Conservation (phyloP, 2,329 filamentous ascomycete genomes). For the Mycosphaerella sp. region DNA sequence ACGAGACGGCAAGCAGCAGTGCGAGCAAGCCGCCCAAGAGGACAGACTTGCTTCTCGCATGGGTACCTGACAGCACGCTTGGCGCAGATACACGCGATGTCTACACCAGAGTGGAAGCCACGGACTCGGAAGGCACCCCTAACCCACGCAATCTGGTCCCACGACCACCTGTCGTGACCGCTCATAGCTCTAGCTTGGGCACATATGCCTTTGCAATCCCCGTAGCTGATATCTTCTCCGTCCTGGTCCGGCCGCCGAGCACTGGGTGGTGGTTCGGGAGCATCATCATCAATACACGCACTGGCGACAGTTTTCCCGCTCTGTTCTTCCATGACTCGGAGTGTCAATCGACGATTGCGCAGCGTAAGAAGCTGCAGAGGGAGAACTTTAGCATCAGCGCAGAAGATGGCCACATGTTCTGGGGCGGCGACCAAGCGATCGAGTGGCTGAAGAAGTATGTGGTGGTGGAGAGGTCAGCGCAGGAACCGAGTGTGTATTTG, state of each 20-base stretch:
- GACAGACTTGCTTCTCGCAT: constrained; percentile 78
- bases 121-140: constrained; percentile 71
- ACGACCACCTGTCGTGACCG: constrained; percentile 77
- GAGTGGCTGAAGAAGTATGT: constrained; percentile 85
- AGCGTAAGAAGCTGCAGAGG: constrained; percentile 77
- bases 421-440: constrained; percentile 94
- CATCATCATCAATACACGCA: constrained; percentile 82
- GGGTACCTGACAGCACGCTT: constrained; percentile 84
- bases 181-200: constrained; percentile 63
- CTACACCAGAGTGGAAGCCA: constrained; percentile 92
- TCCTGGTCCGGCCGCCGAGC: constrained; percentile 84
- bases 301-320: constrained; percentile 88
- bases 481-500: constrained; percentile 85
- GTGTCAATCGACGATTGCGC: constrained; percentile 89
- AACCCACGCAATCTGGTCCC: constrained; percentile 87
- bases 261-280: constrained; percentile 99
- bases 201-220: constrained; percentile 89
- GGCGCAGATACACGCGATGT: constrained; percentile 66
- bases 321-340: constrained; percentile 97
- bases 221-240: constrained; percentile 80
- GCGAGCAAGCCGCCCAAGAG: constrained; percentile 40
- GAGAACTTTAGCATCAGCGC: constrained; percentile 66
- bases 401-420: constrained; percentile 74
- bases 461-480: constrained; percentile 71
- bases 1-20: constrained; percentile 18